Percentiles rank a stretch among this genome's conserved stretches.
Evolutionary conservation across 768 basidiomycete genomes (phyloP).

Genomic region (Lepiota brunneoincarnata): DNA sequence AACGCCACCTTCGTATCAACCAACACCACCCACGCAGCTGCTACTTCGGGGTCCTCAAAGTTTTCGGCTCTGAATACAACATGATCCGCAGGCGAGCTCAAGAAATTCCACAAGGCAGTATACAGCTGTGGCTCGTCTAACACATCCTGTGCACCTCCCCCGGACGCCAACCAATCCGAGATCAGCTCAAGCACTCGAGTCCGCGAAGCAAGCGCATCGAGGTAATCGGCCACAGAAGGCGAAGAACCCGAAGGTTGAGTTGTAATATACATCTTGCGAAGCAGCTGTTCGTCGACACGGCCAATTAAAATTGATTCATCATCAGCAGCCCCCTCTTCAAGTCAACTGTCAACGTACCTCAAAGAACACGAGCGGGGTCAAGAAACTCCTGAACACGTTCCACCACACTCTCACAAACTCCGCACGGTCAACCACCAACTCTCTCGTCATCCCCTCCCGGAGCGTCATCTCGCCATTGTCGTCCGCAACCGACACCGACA

Average conservation of each 20-base stretch:
- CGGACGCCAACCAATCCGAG: constrained; percentile 68
- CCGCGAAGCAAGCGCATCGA: constrained; percentile 49
- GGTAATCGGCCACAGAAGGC: constrained; percentile 42
- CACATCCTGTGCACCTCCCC: constrained; percentile 77
- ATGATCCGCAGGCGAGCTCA: constrained; percentile 55
- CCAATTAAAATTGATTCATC: constrained; percentile 3
- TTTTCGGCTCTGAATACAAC: constrained; percentile 38
- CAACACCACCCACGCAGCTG: constrained; percentile 44
- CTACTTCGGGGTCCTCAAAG: constrained; percentile 42
- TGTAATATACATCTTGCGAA: constrained; percentile 71
- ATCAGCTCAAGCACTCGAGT: constrained; percentile 63
- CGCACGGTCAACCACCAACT: constrained; percentile 65
- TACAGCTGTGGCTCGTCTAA: constrained; percentile 70
- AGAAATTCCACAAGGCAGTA: constrained; percentile 55
- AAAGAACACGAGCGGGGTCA: constrained; percentile 79
- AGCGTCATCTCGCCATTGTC: constrained; percentile 86
- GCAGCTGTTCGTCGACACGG: constrained; percentile 41
- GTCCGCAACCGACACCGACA: constrained; percentile 79
- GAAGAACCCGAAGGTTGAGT: constrained; percentile 41
- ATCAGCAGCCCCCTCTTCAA: background rate
- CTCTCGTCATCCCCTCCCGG: constrained; percentile 68
- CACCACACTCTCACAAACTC: constrained; percentile 83
- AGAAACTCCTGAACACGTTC: constrained; percentile 79
- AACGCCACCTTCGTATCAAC: constrained; percentile 40
- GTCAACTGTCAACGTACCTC: constrained; percentile 50